phyloP scores from a whole-genome alignment of 352 stramenopile genomes.

The Phytophthora kernoviae region DNA sequence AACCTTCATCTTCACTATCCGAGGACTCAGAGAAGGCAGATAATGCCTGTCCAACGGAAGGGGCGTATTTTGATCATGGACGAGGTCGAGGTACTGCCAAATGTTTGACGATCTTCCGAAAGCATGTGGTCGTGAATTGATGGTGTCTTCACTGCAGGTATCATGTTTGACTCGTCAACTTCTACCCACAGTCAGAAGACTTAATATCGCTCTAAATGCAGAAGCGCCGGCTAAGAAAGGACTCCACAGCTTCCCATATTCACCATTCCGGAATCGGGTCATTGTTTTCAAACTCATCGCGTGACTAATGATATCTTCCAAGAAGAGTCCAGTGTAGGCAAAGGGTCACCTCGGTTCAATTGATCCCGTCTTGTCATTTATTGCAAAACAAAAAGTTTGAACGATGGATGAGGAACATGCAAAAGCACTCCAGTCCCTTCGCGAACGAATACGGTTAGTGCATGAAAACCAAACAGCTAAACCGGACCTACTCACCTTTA shows the following conservation, averaged over 20 bases:
- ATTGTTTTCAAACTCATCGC: too few species aligned
- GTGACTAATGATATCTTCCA: constrained; percentile 15
- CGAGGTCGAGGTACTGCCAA: constrained; percentile 67
- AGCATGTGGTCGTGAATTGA: constrained; percentile 38
- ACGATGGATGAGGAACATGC: constrained; percentile 12
- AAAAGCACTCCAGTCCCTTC: constrained; percentile 20
- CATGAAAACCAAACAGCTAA: background rate
- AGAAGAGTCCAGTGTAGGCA: constrained; percentile 5
- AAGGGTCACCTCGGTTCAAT: background rate
- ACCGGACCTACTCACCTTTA: background rate
- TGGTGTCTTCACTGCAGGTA: constrained; percentile 11
- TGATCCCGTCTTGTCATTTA: background rate
- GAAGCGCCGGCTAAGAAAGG: constrained; percentile 15
- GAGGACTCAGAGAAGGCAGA: constrained; percentile 12
- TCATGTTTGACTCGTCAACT: constrained; percentile 7
- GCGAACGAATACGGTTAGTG: constrained; percentile 37
- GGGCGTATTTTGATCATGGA: constrained; percentile 48
- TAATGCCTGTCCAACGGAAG: constrained; percentile 1
- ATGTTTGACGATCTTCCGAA: constrained; percentile 76
- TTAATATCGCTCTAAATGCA: constrained; percentile 1
- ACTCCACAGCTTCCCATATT: background rate
- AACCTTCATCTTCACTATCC: constrained; percentile 20
- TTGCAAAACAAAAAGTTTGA: background rate
- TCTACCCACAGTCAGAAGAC: background rate
- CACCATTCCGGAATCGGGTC: too few species aligned